Conservation (phyloP, 768 basidiomycete species). For the Leucocoprinus sp. region DNA sequence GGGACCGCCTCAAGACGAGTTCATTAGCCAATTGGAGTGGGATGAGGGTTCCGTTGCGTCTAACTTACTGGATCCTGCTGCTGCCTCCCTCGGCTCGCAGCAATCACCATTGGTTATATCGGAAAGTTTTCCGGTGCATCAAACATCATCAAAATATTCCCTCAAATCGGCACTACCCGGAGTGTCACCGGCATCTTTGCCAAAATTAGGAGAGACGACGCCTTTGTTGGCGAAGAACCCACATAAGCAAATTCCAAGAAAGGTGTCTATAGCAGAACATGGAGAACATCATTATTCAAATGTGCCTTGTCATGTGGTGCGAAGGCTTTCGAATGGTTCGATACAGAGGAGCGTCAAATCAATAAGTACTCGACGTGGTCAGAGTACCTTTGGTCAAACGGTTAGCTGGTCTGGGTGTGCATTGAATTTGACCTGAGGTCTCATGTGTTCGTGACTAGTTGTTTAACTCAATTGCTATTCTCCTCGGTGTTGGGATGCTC, state of each 20-base stretch:
- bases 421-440: neutral
- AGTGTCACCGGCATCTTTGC: neutral
- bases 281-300: constrained; percentile 8
- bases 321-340: constrained; percentile 18
- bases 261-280: constrained; percentile 1
- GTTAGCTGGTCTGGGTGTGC: constrained; percentile 27
- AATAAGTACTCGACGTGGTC: constrained; percentile 31
- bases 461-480: constrained; percentile 83
- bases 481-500: constrained; percentile 84
- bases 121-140: neutral
- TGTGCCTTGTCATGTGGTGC: constrained; percentile 21
- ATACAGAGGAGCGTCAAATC: constrained; percentile 14
- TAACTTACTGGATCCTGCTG: neutral
- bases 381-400: constrained; percentile 69
- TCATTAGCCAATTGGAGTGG: constrained; percentile 24
- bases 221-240: constrained; percentile 32
- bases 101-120: neutral
- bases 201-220: constrained; percentile 19
- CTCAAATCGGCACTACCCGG: too few species aligned
- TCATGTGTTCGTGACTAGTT: constrained; percentile 38
- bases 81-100: neutral
- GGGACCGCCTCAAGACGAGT: constrained; percentile 17
- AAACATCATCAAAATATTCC: too few species aligned
- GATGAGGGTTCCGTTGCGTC: constrained; percentile 23
- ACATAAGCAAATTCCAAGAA: neutral